Evolutionary conservation across 1,139 yeast species (phyloP).

Genomic region (Saccharomyces pastorianus): DNA sequence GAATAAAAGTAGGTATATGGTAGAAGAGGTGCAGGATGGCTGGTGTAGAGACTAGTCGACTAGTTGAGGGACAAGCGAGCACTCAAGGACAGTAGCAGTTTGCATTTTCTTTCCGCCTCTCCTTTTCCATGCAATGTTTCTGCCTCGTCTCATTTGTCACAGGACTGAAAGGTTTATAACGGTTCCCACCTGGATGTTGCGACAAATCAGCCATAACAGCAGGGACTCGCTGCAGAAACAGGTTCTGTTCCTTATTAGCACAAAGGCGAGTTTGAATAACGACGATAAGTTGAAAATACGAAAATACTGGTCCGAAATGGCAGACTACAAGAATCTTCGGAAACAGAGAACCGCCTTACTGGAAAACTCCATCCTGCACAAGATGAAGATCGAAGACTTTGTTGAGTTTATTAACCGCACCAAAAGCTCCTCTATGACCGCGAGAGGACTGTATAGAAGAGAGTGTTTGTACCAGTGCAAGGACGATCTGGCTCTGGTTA

Average conservation of each 20-base stretch:
- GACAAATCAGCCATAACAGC: neutral
- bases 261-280: neutral
- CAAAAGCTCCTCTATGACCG: constrained; percentile 8
- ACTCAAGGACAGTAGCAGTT: neutral
- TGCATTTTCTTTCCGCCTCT: neutral
- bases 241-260: neutral
- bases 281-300: neutral
- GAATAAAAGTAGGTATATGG: neutral
- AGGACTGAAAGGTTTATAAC: neutral
- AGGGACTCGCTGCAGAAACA: neutral
- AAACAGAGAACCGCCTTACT: constrained; percentile 2
- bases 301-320: neutral
- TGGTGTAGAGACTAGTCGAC: neutral
- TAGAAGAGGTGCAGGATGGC: too few relatives aligned
- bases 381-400: constrained; percentile 2
- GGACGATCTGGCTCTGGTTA: constrained; percentile 3
- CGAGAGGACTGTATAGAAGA: constrained; percentile 17
- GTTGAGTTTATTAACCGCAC: constrained; percentile 2
- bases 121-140: neutral
- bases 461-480: constrained; percentile 13
- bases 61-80: neutral
- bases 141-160: neutral
- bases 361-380: constrained; percentile 5
- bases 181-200: neutral
- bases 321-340: neutral